phyloP scores from a whole-genome alignment of 768 basidiomycete genomes.

The Pisolithus microcarpus region DNA sequence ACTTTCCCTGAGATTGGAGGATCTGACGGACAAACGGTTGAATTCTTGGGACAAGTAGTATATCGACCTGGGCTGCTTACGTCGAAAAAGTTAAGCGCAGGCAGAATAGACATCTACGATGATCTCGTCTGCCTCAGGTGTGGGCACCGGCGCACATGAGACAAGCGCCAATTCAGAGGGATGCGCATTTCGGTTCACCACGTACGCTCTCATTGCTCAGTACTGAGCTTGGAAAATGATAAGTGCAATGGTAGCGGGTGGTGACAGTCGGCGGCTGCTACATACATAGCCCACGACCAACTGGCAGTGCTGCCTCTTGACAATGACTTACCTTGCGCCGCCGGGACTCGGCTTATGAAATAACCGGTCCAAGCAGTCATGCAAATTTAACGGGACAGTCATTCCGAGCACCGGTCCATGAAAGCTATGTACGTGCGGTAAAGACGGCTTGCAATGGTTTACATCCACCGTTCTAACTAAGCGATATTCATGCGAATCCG shows the following conservation, averaged over 20 bases:
- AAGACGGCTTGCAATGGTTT: slow-evolving; percentile 22
- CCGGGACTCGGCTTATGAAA: too few relatives aligned
- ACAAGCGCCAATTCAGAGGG: slow-evolving; percentile 55
- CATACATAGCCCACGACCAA: not conserved
- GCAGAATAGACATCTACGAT: slow-evolving; percentile 71
- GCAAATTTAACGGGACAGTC: too few relatives aligned
- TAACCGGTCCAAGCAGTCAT: not conserved
- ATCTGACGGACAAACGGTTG: slow-evolving; percentile 40
- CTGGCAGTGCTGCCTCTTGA: too few relatives aligned
- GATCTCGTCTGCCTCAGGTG: slow-evolving; percentile 43
- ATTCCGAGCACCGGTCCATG: not conserved
- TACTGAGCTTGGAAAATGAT: not conserved
- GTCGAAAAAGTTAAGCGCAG: slow-evolving; percentile 74
- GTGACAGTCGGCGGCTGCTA: not conserved
- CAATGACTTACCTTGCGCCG: too few relatives aligned
- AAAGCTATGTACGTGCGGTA: not conserved
- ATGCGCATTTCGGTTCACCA: slow-evolving; percentile 62
- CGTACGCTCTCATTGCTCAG: slow-evolving; percentile 66
- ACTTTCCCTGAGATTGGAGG: slow-evolving; percentile 83
- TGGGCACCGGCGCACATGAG: slow-evolving; percentile 52
- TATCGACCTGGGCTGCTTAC: slow-evolving; percentile 31
- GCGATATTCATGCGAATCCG: slow-evolving; percentile 55
- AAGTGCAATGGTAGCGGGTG: not conserved
- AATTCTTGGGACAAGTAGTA: slow-evolving; percentile 16
- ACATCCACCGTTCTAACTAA: slow-evolving; percentile 10